phyloP scores from a whole-genome alignment of 1,284 basidiomycete species.

The Melanopsichium pennsylvanicum region DNA sequence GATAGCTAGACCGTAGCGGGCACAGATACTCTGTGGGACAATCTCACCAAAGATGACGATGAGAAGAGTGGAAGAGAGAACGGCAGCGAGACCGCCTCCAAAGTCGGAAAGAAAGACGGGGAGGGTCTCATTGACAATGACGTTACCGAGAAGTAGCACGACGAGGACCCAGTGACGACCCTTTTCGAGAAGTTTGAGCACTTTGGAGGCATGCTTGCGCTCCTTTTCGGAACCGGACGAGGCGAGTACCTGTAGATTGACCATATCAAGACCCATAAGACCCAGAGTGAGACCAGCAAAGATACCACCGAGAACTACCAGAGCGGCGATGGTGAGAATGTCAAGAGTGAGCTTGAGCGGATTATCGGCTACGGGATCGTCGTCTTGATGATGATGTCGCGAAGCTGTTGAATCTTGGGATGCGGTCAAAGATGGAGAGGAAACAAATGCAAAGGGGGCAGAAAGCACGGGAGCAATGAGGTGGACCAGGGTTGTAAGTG shows the following conservation, averaged over 20 bases:
- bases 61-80: conserved; percentile 60
- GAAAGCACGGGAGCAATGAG: conserved; percentile 37
- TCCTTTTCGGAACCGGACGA: conserved; percentile 77
- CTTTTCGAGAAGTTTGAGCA: conserved; percentile 74
- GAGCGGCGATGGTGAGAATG: conserved; percentile 52
- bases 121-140: conserved; percentile 73
- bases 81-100: conserved; percentile 60
- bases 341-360: conserved; percentile 51
- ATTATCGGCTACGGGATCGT: conserved; percentile 39
- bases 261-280: conserved; percentile 91
- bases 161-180: conserved; percentile 91
- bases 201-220: conserved; percentile 67
- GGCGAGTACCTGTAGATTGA: conserved; percentile 85
- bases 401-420: neutral
- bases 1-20: conserved; percentile 87
- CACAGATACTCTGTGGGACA: conserved; percentile 72
- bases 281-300: conserved; percentile 79
- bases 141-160: conserved; percentile 84
- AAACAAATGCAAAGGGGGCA: conserved; percentile 10
- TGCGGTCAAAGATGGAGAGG: neutral
- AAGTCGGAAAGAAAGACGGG: conserved; percentile 66
- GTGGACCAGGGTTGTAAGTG: conserved; percentile 35
- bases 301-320: conserved; percentile 67
- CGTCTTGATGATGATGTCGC: conserved; percentile 20
- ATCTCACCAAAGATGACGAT: conserved; percentile 69